These are phyloP conservation scores for Albugo candida DNA, from an alignment of 352 stramenopile genomes.

Conservation along the genomic window DNA sequence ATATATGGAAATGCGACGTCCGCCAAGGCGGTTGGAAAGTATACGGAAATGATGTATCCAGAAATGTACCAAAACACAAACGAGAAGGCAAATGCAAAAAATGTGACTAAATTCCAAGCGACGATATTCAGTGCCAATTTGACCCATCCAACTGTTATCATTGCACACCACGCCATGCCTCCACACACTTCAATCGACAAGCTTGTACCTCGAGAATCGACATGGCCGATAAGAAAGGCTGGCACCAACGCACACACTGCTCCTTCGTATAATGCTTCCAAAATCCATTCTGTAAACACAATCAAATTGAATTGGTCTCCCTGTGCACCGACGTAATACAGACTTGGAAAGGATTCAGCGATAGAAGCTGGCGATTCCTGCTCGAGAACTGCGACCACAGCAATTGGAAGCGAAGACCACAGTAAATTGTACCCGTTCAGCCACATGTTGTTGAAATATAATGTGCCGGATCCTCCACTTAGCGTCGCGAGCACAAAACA, in stretches of 20 bases:
- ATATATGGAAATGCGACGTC: slow-evolving; percentile 66
- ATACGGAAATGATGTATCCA: slow-evolving; percentile 34
- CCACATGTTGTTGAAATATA: slow-evolving; percentile 82
- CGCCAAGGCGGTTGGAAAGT: slow-evolving; percentile 28
- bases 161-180: slow-evolving; percentile 50
- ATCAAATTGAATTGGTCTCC: slow-evolving; percentile 63
- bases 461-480: slow-evolving; percentile 46
- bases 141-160: slow-evolving; percentile 60
- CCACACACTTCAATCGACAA: slow-evolving; percentile 53
- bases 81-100: slow-evolving; percentile 29
- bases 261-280: slow-evolving; percentile 61
- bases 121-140: slow-evolving; percentile 75
- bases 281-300: slow-evolving; percentile 69
- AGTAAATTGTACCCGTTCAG: slow-evolving; percentile 94
- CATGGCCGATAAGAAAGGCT: slow-evolving; percentile 26
- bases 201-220: slow-evolving; percentile 36
- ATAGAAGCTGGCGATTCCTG: slow-evolving; percentile 55
- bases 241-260: slow-evolving; percentile 47
- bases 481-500: slow-evolving; percentile 79
- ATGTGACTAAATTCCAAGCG: slow-evolving; percentile 50
- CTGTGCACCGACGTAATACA: slow-evolving; percentile 64
- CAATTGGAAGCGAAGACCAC: slow-evolving; percentile 86
- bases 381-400: slow-evolving; percentile 54
- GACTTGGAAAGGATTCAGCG: slow-evolving; percentile 48
- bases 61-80: slow-evolving; percentile 62